These are phyloP conservation scores for Metschnikowia borealis DNA, from an alignment of 805 yeast genomes.

Conservation along the genomic window DNA sequence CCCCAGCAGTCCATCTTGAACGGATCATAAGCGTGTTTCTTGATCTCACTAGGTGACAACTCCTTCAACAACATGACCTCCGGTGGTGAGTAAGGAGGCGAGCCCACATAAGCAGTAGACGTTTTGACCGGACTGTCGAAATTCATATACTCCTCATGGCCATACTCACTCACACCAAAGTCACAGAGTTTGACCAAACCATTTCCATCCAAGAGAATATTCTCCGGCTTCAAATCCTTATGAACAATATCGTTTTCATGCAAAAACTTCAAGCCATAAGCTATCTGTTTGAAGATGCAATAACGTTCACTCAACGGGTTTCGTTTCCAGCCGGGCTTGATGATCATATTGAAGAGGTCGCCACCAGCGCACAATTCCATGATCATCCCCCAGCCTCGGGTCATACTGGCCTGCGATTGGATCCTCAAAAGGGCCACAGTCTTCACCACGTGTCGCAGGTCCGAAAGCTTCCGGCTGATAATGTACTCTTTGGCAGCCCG, in stretches of 20 bases:
- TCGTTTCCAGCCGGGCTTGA: constrained; percentile 57
- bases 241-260: constrained; percentile 69
- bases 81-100: constrained; percentile 80
- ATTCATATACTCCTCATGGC: constrained; percentile 52
- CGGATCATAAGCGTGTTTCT: constrained; percentile 53
- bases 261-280: constrained; percentile 55
- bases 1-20: constrained; percentile 72
- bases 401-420: constrained; percentile 49
- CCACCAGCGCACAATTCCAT: constrained; percentile 60
- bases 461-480: constrained; percentile 50
- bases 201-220: constrained; percentile 52
- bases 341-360: constrained; percentile 56
- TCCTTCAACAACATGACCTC: constrained; percentile 58
- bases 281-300: constrained; percentile 67
- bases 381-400: constrained; percentile 74
- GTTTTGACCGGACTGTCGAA: constrained; percentile 36
- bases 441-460: constrained; percentile 58
- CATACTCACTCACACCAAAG: constrained; percentile 71
- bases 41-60: constrained; percentile 25
- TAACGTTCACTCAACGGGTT: constrained; percentile 48
- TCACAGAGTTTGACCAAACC: constrained; percentile 70
- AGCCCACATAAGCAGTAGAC: constrained; percentile 58
- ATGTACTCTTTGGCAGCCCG: constrained; percentile 63
- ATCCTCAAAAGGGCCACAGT: constrained; percentile 54
- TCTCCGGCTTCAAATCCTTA: constrained; percentile 73